Evolutionary conservation across 1,284 basidiomycete species (phyloP).

Genomic region (Ceratobasidium sp.): DNA sequence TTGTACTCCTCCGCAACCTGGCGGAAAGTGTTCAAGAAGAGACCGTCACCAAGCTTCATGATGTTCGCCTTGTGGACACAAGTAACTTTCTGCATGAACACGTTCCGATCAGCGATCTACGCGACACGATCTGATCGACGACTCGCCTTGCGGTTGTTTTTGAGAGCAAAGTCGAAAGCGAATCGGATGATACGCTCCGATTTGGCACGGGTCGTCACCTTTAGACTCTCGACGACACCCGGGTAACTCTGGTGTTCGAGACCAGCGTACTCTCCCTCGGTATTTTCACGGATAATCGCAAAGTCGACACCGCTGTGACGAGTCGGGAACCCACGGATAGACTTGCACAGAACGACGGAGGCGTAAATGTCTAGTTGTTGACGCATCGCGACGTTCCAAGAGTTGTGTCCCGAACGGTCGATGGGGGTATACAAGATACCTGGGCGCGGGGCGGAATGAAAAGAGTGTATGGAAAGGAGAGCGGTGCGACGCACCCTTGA

Average conservation of each 20-base stretch:
- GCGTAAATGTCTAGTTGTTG: constrained; percentile 99
- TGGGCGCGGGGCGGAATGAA: constrained; percentile 48
- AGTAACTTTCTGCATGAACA: constrained; percentile 84
- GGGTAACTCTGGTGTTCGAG: constrained; percentile 98
- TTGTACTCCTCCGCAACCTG: constrained; percentile 95
- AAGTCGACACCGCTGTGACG: constrained; percentile 98
- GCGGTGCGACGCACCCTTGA: constrained; percentile 79
- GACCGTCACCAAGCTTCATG: constrained; percentile 99
- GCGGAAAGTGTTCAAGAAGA: constrained; percentile 99
- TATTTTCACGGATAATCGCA: constrained; percentile 99
- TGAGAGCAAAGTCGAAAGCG: constrained; percentile 98
- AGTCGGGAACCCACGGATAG: constrained; percentile 95
- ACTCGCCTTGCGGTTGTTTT: constrained; percentile 75
- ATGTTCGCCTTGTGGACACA: constrained; percentile 99
- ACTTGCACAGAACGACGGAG: constrained; percentile 97
- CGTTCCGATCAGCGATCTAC: constrained; percentile 13
- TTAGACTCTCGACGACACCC: constrained; percentile 98
- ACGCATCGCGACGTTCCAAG: constrained; percentile 99
- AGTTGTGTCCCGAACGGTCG: constrained; percentile 95
- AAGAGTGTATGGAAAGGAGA: neutral
- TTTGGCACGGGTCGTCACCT: constrained; percentile 95
- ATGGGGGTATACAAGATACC: constrained; percentile 99
- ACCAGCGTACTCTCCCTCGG: constrained; percentile 99
- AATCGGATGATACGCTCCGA: constrained; percentile 97
- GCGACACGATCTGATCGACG: neutral